Base-by-base conservation (phyloP, 2,329 filamentous ascomycete genomes). In the Rosellinia necatrix region DNA sequence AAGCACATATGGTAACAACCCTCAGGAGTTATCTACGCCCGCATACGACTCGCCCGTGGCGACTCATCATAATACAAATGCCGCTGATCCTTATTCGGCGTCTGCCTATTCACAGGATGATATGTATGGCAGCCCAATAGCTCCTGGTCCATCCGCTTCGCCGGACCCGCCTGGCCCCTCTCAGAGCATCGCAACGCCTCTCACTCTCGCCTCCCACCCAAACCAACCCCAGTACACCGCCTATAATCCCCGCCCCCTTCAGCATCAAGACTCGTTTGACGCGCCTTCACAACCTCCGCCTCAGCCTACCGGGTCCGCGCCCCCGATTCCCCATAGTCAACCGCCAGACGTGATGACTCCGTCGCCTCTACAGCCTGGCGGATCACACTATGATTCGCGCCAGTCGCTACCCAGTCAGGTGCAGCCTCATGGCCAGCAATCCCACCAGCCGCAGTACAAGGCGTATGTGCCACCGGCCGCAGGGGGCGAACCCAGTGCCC, bases 21-120 rank as follows among this genome's bases (percentile, higher is more conserved):
- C 89, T 0, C 90, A 92, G 72, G 90, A 93, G 74, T 78, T 93
- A 42, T 87, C 89, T 22, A 91, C 89, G 0, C 89, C 88, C 1
- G 84, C 84, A 8, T 92, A 92, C 67, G 88, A 92, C 71, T 89
- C 88, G 3, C 89, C 89, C 37, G 80, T 89, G 34, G 83, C 79
- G 10, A 71, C 78, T 5, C 78, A 81, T 68, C 79, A 78, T 66
- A 53, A 58, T n/a, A 58, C 57, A 19, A 49, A 43, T 15, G 59
- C 48, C 19, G 75, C 76, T 25, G 73, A 74, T 19, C 74, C 77
- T 2, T 82, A 77, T 63, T 73, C 76, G 3, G 76, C 75, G 37
- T 78, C 79, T 0, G 74, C 74, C 25, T 80, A 81, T 65, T 78
- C 78, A 4, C 73, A 76, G 5, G 80, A 83, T 8, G 79, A 82